These are phyloP conservation scores for Crithidia sp. DNA, from an alignment of 208 protist species.

Conservation along the genomic window DNA sequence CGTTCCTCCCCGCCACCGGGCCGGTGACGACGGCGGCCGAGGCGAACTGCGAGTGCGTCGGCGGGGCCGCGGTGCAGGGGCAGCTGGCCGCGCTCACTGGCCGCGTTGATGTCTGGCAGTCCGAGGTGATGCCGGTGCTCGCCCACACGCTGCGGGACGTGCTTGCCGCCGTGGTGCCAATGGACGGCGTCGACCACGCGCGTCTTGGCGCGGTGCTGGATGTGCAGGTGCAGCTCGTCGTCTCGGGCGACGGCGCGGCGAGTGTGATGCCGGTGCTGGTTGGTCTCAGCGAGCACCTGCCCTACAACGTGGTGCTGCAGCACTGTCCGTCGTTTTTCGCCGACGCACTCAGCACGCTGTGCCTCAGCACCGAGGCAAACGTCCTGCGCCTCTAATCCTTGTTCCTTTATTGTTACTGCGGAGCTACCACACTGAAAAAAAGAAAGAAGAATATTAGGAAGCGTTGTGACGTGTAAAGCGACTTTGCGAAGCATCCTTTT, in stretches of 20 bases:
- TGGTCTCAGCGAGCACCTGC: conserved; percentile 17
- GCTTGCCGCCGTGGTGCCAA: conserved; percentile 13
- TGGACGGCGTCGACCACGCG: conserved; percentile 42
- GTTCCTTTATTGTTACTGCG: not conserved
- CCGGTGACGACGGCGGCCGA: not conserved
- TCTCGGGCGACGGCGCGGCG: conserved; percentile 1
- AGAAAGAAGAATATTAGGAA: not conserved
- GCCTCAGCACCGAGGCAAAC: conserved; percentile 29
- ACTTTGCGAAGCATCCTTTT: not conserved
- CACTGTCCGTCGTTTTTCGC: conserved; percentile 42
- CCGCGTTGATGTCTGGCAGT: conserved; percentile 9
- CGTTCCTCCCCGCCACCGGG: conserved; percentile 7
- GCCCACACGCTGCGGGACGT: conserved; percentile 13
- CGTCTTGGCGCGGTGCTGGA: conserved; percentile 34
- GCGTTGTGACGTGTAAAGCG: not conserved
- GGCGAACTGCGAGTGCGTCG: not conserved
- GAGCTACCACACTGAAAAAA: not conserved
- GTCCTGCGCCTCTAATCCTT: conserved; percentile 34
- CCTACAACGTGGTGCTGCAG: conserved; percentile 29
- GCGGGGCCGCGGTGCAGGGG: not conserved
- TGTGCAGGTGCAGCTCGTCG: conserved; percentile 20
- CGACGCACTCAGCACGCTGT: conserved; percentile 32
- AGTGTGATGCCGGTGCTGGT: conserved; percentile 25
- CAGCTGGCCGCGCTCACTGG: conserved; percentile 16
- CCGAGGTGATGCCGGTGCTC: conserved; percentile 19